phyloP scores from a whole-genome alignment of 352 stramenopile species.

The Elongisporangium senticosum region DNA sequence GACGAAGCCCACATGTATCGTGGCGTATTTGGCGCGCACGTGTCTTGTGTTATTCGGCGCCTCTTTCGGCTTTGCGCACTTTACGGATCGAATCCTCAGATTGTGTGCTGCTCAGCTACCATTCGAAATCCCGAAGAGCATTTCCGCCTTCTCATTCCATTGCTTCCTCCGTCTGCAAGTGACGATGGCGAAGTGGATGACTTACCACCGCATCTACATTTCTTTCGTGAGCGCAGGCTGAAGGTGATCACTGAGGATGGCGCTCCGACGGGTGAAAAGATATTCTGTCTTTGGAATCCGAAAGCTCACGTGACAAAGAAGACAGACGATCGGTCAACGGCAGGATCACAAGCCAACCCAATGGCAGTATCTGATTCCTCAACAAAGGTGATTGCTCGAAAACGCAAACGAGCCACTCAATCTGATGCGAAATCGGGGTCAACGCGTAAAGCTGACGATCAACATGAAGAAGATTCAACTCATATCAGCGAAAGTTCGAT shows the following conservation, averaged over 20 bases:
- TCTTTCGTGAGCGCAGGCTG: slow-evolving; percentile 50
- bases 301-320: slow-evolving; percentile 32
- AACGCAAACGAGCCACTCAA: neutral
- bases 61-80: slow-evolving; percentile 85
- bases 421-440: neutral
- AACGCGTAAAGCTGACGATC: neutral
- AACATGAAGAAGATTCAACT: neutral
- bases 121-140: slow-evolving; percentile 91
- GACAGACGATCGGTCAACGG: neutral
- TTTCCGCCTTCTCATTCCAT: slow-evolving; percentile 88
- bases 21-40: slow-evolving; percentile 78
- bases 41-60: slow-evolving; percentile 86
- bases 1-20: slow-evolving; percentile 95
- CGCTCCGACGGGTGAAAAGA: slow-evolving; percentile 86
- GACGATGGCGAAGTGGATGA: neutral
- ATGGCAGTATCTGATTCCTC: neutral
- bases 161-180: slow-evolving; percentile 22
- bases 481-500: slow-evolving; percentile 41
- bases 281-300: slow-evolving; percentile 97
- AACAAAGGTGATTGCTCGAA: neutral
- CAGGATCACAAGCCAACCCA: neutral
- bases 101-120: slow-evolving; percentile 96
- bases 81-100: slow-evolving; percentile 77
- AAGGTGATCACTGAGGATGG: slow-evolving; percentile 86
- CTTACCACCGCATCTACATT: slow-evolving; percentile 40